phyloP scores from a whole-genome alignment of 1,284 basidiomycete species.

The Puccinia brachypodii region DNA sequence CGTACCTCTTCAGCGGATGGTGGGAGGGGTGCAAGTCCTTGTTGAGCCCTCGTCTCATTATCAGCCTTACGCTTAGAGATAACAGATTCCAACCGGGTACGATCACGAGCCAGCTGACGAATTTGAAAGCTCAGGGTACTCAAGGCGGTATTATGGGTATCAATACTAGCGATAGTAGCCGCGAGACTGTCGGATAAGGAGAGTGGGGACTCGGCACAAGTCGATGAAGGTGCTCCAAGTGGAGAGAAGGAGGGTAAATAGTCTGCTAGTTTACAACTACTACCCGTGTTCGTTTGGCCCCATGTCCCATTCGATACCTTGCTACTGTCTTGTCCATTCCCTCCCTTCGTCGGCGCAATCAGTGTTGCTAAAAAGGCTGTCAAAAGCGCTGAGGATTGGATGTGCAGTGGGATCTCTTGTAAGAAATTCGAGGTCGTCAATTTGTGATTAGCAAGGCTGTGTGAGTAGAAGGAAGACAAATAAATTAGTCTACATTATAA shows the following conservation, averaged over 20 bases:
- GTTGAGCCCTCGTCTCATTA: conserved; percentile 75
- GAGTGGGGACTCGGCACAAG: conserved; percentile 52
- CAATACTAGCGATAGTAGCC: conserved; percentile 78
- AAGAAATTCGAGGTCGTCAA: conserved; percentile 88
- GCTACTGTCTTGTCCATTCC: conserved; percentile 52
- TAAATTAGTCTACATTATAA: conserved; percentile 5
- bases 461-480: neutral
- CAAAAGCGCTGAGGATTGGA: conserved; percentile 82
- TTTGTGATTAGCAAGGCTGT: conserved; percentile 77
- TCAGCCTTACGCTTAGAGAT: conserved; percentile 85
- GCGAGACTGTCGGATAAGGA: conserved; percentile 62
- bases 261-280: conserved; percentile 58
- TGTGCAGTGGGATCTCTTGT: conserved; percentile 81
- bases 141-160: conserved; percentile 82
- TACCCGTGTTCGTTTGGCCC: conserved; percentile 50
- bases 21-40: conserved; percentile 78
- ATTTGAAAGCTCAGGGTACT: conserved; percentile 89
- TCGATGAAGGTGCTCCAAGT: conserved; percentile 52
- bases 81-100: conserved; percentile 73
- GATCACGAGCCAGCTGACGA: conserved; percentile 88
- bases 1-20: conserved; percentile 71
- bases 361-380: conserved; percentile 79
- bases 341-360: conserved; percentile 58
- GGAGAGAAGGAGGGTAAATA: conserved; percentile 52
- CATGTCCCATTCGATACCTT: conserved; percentile 46